Conservation (phyloP, 768 basidiomycete genomes). For the Termitomyces sp. region DNA sequence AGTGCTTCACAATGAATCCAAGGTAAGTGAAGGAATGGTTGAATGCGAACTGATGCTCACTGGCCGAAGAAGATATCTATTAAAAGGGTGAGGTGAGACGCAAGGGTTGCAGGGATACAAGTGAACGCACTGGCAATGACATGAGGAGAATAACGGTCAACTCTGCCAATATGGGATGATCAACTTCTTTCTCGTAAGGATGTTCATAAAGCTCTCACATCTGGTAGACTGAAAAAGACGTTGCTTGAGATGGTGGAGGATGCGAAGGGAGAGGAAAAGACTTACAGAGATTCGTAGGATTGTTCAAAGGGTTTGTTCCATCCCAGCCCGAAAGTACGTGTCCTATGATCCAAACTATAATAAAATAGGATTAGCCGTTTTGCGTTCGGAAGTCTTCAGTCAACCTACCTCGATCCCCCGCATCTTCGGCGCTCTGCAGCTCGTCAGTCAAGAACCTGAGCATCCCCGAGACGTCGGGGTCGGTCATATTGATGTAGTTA, state of each 20-base stretch:
- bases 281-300: slow-evolving; percentile 72
- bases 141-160: slow-evolving; percentile 77
- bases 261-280: background rate
- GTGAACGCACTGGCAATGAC: slow-evolving; percentile 64
- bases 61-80: slow-evolving; percentile 78
- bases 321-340: slow-evolving; percentile 70
- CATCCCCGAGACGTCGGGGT: slow-evolving; percentile 73
- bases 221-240: slow-evolving; percentile 32
- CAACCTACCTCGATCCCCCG: slow-evolving; percentile 59
- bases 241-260: background rate
- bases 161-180: slow-evolving; percentile 33
- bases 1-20: slow-evolving; percentile 30
- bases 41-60: slow-evolving; percentile 18
- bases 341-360: slow-evolving; percentile 49
- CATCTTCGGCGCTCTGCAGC: slow-evolving; percentile 75
- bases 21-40: background rate
- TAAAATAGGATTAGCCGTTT: slow-evolving; percentile 39
- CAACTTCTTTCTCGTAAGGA: background rate
- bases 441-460: slow-evolving; percentile 76
- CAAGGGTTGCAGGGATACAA: background rate
- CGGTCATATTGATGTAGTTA: slow-evolving; percentile 73
- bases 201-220: slow-evolving; percentile 30
- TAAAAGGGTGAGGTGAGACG: slow-evolving; percentile 7
- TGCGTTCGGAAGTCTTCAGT: background rate
- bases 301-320: slow-evolving; percentile 59